phyloP scores from a whole-genome alignment of 2,329 filamentous ascomycete genomes.

The Sarocladium strictum region DNA sequence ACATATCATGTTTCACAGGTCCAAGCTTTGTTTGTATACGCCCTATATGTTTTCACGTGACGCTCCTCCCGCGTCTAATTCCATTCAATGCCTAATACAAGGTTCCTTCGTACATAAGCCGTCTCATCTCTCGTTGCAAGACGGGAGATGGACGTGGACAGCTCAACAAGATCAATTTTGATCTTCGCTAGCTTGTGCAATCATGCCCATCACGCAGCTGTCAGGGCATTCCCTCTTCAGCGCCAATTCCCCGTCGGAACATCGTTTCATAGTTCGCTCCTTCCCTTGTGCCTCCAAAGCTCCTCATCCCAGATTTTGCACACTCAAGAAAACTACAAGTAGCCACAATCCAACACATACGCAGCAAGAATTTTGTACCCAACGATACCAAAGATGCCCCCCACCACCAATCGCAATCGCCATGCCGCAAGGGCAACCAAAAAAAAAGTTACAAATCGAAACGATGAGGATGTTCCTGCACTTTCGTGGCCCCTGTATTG shows the following conservation, averaged over 20 bases:
- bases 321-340: not conserved
- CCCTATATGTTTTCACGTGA: not conserved
- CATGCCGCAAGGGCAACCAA: not conserved
- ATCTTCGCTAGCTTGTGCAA: not conserved
- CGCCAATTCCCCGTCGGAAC: not conserved
- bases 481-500: not conserved
- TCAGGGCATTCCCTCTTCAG: constrained; percentile 1
- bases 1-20: not conserved
- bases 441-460: not conserved
- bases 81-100: not conserved
- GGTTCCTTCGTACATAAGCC: not conserved
- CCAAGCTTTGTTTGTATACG: not conserved
- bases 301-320: not conserved
- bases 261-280: not conserved
- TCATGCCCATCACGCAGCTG: not conserved
- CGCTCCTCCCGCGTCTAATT: not conserved
- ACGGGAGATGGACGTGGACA: not conserved
- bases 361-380: not conserved
- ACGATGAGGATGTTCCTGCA: not conserved
- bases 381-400: not conserved
- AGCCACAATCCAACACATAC: not conserved
- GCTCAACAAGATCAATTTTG: not conserved
- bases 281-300: not conserved
- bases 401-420: constrained; percentile 1
- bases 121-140: not conserved